Conservation (phyloP, 257 asterid species). For the Solanum medicagineum region DNA sequence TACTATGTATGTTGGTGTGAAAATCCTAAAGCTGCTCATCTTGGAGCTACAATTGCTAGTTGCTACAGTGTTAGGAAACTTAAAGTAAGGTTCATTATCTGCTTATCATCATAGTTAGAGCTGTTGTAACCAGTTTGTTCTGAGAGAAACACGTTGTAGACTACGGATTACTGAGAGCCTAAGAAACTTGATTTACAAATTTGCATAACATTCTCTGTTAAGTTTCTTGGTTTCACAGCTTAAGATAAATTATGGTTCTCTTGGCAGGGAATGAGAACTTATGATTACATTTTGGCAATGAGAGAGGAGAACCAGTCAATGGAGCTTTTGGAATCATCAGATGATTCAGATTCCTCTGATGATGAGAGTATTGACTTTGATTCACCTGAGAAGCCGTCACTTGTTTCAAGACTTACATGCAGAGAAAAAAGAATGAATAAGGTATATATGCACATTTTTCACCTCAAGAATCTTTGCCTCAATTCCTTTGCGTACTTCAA, state of each 20-base stretch:
- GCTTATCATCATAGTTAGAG: background rate
- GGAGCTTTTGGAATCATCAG: constrained; percentile 50
- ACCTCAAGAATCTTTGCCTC: background rate
- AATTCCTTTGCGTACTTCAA: background rate
- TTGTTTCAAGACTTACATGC: constrained; percentile 30
- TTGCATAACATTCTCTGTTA: background rate
- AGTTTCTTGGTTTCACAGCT: background rate
- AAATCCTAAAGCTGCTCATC: background rate
- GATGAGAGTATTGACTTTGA: constrained; percentile 42
- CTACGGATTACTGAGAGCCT: background rate
- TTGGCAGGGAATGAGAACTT: constrained; percentile 91
- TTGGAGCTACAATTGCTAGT: background rate
- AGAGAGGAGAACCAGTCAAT: constrained; percentile 56
- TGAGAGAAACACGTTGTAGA: background rate
- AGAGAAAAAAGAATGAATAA: constrained; percentile 31
- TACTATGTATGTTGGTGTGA: background rate
- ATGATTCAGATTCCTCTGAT: constrained; percentile 71
- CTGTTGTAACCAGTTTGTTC: background rate
- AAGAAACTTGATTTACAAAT: background rate
- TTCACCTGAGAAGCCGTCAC: constrained; percentile 49
- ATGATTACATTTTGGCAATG: constrained; percentile 92
- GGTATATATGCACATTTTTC: constrained; percentile 18
- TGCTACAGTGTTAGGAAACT: background rate
- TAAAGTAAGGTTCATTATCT: background rate
- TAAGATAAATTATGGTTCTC: background rate